Evolutionary conservation across 208 protist genomes (phyloP).

Genomic region (Angomonas desouzai): DNA sequence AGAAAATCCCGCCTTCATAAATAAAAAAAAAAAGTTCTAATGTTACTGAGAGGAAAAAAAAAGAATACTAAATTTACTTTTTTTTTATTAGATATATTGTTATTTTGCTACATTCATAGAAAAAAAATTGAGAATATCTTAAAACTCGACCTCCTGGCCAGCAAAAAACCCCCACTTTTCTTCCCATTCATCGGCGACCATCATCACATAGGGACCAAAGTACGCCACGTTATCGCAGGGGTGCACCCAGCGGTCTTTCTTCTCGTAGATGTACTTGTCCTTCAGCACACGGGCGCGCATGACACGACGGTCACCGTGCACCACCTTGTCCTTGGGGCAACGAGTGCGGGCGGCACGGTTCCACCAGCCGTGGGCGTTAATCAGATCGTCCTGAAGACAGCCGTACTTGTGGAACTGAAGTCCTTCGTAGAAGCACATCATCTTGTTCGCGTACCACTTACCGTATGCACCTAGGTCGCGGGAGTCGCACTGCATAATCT

Average conservation of each 20-base stretch:
- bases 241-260: conserved; percentile 88
- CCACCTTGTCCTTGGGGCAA: conserved; percentile 82
- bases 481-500: conserved; percentile 77
- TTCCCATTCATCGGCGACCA: conserved; percentile 90
- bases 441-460: conserved; percentile 89
- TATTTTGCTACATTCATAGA: conserved; percentile 9
- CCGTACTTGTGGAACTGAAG: conserved; percentile 88
- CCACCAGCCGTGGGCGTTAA: conserved; percentile 89
- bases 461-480: conserved; percentile 79
- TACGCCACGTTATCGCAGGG: conserved; percentile 88
- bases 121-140: conserved; percentile 18
- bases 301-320: conserved; percentile 84
- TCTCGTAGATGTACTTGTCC: conserved; percentile 91
- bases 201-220: conserved; percentile 89
- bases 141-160: conserved; percentile 89
- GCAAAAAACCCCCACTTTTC: conserved; percentile 93
- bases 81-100: neutral
- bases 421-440: conserved; percentile 88
- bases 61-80: conserved; percentile 10
- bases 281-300: conserved; percentile 84
- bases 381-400: conserved; percentile 87
- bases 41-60: conserved; percentile 15
- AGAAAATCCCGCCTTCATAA: conserved; percentile 12
- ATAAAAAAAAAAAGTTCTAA: conserved; percentile 19
- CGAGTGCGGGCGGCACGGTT: conserved; percentile 83